These are phyloP conservation scores for Metarhizium album DNA, from an alignment of 2,329 filamentous ascomycete genomes.

Conservation along the genomic window DNA sequence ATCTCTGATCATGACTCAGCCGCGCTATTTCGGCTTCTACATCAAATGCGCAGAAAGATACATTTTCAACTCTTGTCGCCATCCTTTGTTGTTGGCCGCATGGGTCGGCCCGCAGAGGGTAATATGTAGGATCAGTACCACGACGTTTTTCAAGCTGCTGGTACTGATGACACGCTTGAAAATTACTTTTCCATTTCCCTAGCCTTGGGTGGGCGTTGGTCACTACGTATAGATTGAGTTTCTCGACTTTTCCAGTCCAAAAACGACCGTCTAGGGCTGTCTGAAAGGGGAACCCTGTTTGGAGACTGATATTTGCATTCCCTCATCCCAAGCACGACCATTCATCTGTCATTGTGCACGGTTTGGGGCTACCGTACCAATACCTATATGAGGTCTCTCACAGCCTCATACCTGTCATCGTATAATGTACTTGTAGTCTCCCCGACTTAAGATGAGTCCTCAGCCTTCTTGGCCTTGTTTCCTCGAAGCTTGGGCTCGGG, in stretches of 20 bases:
- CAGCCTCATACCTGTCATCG: not conserved
- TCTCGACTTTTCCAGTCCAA: not conserved
- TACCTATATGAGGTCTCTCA: not conserved
- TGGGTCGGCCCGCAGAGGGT: not conserved
- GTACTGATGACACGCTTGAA: not conserved
- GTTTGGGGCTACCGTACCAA: not conserved
- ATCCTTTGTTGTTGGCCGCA: not conserved
- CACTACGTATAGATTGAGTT: not conserved
- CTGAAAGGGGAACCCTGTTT: not conserved
- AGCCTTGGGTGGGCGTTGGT: not conserved
- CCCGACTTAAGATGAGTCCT: slow-evolving; percentile 24
- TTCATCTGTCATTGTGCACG: not conserved
- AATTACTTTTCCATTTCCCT: not conserved
- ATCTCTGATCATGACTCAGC: no score
- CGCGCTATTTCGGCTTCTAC: no score
- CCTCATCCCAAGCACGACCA: not conserved
- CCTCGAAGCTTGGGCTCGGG: slow-evolving; percentile 69
- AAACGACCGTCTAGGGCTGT: not conserved
- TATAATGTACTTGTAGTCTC: not conserved
- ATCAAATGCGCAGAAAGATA: not conserved
- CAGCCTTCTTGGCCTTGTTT: slow-evolving; percentile 66
- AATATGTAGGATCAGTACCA: not conserved
- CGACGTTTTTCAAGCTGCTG: not conserved
- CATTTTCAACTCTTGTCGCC: not conserved
- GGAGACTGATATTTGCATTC: not conserved